These are phyloP conservation scores for Hydrangea macrophylla DNA, from an alignment of 148 eudicot genomes.

Conservation along the genomic window DNA sequence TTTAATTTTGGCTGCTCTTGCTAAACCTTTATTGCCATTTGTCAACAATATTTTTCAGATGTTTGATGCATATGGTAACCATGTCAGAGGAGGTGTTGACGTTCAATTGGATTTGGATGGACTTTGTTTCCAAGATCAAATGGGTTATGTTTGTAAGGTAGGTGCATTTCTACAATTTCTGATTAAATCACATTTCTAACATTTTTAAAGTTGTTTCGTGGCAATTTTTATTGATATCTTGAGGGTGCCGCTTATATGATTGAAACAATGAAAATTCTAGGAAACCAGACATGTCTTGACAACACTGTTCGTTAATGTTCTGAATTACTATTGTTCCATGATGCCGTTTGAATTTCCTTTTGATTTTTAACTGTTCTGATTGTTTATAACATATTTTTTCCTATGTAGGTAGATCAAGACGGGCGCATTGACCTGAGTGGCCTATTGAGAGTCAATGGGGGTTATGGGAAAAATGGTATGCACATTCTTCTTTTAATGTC, in stretches of 20 bases:
- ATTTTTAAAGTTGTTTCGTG: not conserved
- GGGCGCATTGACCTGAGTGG: slow-evolving; percentile 64
- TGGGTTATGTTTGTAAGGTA: slow-evolving; percentile 32
- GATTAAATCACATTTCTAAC: not conserved
- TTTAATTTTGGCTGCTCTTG: not conserved
- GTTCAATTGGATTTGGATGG: slow-evolving; percentile 46
- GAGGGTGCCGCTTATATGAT: not conserved
- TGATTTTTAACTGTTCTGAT: not conserved
- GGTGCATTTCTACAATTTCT: slow-evolving; percentile 2
- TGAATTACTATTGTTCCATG: too few relatives aligned
- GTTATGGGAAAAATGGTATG: slow-evolving; percentile 51
- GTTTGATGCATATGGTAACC: slow-evolving; percentile 67
- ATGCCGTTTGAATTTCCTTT: not conserved
- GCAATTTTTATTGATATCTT: too few relatives aligned
- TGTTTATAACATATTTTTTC: not conserved
- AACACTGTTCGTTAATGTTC: too few relatives aligned
- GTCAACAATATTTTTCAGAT: slow-evolving; percentile 30
- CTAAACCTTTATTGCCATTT: not conserved
- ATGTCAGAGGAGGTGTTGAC: slow-evolving; percentile 39
- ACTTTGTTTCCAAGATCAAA: slow-evolving; percentile 34
- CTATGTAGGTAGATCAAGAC: slow-evolving; percentile 41
- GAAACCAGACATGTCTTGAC: too few relatives aligned
- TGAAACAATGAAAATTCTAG: not conserved
- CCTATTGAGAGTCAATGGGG: slow-evolving; percentile 43
- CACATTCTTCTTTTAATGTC: not conserved